Conservation (phyloP, 495 filamentous ascomycete genomes). For the Penicillium fimorum region DNA sequence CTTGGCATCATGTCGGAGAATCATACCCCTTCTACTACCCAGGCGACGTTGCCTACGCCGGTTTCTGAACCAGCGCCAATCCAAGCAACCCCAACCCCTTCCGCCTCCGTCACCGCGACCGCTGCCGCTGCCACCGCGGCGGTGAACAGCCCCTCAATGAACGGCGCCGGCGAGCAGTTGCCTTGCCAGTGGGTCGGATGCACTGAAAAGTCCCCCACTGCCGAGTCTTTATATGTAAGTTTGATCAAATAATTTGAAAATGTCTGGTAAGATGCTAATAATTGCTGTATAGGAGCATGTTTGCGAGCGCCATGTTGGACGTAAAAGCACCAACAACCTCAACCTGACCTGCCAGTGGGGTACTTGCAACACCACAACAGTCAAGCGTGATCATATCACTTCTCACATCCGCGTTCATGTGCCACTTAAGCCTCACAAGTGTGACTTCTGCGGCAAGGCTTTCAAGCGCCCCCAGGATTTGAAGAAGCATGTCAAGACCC, state of each 20-base stretch:
- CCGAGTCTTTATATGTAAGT: conserved; percentile 90
- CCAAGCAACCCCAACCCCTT: conserved; percentile 20
- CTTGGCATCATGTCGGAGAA: conserved; percentile 34
- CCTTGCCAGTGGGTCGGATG: conserved; percentile 87
- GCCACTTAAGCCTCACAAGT: conserved; percentile 96
- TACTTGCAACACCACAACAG: conserved; percentile 89
- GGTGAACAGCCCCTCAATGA: conserved; percentile 39
- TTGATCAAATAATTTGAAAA: conserved; percentile 4
- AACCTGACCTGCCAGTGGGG: conserved; percentile 98
- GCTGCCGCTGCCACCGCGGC: conserved; percentile 47
- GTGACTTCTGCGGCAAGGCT: conserved; percentile 96
- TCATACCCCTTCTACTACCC: conserved; percentile 20
- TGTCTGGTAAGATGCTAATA: neutral
- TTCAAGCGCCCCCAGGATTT: conserved; percentile 99
- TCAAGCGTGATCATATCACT: conserved; percentile 99
- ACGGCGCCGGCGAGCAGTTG: conserved; percentile 56
- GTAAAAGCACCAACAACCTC: conserved; percentile 98
- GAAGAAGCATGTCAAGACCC: conserved; percentile 99
- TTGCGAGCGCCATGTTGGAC: conserved; percentile 96
- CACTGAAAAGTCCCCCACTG: conserved; percentile 71
- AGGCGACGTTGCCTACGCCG: conserved; percentile 31
- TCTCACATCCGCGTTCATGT: conserved; percentile 99
- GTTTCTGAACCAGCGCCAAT: conserved; percentile 28
- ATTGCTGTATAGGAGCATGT: conserved; percentile 75
- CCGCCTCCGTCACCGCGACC: conserved; percentile 37